These are phyloP conservation scores for Pseudogymnoascus destructans DNA, from an alignment of 2,329 filamentous ascomycete species.

Conservation along the genomic window DNA sequence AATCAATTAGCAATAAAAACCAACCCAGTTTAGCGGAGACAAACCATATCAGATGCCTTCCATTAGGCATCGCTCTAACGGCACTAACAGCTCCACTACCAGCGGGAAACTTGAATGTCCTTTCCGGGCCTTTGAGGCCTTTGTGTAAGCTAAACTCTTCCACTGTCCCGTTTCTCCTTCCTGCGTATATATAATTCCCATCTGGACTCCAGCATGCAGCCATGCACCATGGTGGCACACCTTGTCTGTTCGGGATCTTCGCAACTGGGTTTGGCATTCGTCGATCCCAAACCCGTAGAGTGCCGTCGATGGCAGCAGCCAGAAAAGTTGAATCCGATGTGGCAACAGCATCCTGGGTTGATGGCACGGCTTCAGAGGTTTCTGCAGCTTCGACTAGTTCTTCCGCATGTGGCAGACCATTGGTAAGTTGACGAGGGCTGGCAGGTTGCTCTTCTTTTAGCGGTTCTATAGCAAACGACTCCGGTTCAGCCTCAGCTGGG, in stretches of 20 bases:
- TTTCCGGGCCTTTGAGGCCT: conserved; percentile 58
- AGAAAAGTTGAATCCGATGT: conserved; percentile 71
- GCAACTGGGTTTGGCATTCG: conserved; percentile 66
- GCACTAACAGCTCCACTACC: conserved; percentile 85
- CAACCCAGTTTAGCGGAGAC: conserved; percentile 17
- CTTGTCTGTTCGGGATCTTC: conserved; percentile 58
- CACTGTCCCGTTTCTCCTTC: conserved; percentile 79
- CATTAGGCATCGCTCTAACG: conserved; percentile 82
- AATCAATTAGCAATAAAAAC: conserved; percentile 6
- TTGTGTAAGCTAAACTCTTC: conserved; percentile 89
- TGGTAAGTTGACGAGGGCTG: conserved; percentile 19
- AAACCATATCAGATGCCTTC: conserved; percentile 77
- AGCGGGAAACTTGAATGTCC: conserved; percentile 74
- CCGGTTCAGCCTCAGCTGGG: conserved; percentile 15
- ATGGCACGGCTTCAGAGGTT: conserved; percentile 21
- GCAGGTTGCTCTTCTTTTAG: background rate
- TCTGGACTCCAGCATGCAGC: conserved; percentile 92
- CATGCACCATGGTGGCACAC: conserved; percentile 93
- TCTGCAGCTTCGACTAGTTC: conserved; percentile 26
- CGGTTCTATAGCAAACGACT: background rate
- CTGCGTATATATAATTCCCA: conserved; percentile 89
- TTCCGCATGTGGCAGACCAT: conserved; percentile 39
- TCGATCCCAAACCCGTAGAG: conserved; percentile 84
- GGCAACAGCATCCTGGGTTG: conserved; percentile 40
- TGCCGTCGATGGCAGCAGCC: conserved; percentile 76